Evolutionary conservation across 2,329 filamentous ascomycete genomes (phyloP), one percentile per base, ranked within the genome.

Genomic region (Beauveria caledonica): DNA sequence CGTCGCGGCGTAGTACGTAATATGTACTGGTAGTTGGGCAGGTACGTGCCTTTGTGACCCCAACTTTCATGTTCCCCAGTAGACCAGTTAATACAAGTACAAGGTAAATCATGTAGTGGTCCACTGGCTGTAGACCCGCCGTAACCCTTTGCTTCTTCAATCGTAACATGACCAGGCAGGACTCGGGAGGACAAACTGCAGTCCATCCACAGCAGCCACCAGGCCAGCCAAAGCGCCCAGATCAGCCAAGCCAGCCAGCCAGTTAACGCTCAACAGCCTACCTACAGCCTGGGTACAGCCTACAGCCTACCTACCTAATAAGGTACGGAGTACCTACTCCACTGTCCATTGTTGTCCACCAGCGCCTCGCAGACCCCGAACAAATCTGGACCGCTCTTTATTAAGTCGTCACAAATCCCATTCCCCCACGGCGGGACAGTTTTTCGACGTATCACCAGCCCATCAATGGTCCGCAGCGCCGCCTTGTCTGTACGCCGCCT

Each of bases 381-480:
- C 53, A 48, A 56, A 48, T 19, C 44, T 57, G 53, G 42, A 15
- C 53, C 53, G 53, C 53, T 36, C 25, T 39, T 55, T 36, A 23
- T 29, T 52, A 56, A 50, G 55, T 58, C 55, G 44, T 58, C 55
- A 29, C 55, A 29, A 29, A 49, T 42, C 54, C 46, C 33, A 36
- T 36, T 36, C 33, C 55, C 55, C 55, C 45, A 48, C 45, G 55
- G 45, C 55, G 55, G 45, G 33, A 50, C 45, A 42, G 5, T 48
- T 29, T 29, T 23, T 44, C 10, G 17, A 50, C 33, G 23, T 58
- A 36, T 50, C 55, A 40, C 29, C 25, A 54, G 23, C 52, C 50
- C 45, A 53, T 59, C 58, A 36, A 60, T 60, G 58, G 49, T 53
- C 27, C 49, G 58, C 50, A 42, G 58, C 36, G 19, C 44, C 58